Base-by-base conservation (phyloP, 1,284 basidiomycete genomes). In the Cutaneotrichosporon sp. region DNA sequence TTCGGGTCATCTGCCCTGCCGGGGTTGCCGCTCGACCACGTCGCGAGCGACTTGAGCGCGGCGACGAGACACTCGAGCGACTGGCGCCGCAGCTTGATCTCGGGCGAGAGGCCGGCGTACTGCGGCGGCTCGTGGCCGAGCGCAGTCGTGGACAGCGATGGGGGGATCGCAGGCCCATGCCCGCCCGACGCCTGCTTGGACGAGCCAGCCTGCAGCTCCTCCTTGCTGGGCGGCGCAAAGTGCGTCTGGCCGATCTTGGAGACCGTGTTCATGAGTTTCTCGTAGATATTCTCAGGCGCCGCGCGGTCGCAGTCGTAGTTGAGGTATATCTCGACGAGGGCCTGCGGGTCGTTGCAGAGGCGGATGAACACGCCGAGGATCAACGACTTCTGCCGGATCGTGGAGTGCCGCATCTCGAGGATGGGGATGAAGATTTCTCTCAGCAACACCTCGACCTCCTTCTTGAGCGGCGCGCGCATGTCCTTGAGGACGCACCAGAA, bases 361-460 rank as follows among this genome's bases (percentile, higher is more conserved):
- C 90, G 86, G 29, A 89, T 88, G 57, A 95, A 80, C 85, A 95
- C 92, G 46, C 86, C 87, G 54, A 97, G 84, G 59, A 97, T 89
- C 54, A 92, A 87, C 6, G 89, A 90, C 80, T 98, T 97, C 75
- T 97, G 97, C 73, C 92, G 92, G 57, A 97, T 82, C 0, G 95
- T 97, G 11, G 95, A 92, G 22, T 91, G 97, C 72, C 90, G 88
- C 95, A 99, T 98, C 81, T 99, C 97, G 55, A 99, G 83, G 56
- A 99, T 97, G 2, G 97, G 97, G 62, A 99, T 87, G 82, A 99
- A 99, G 71, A 99, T 99, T 76, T 99, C 97, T 75, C 97, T 97
- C 59, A 99, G 81, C 34, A 99, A 83, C 42, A 99, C 95, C 79
- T 98, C 97, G 66, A 99, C 98, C 81, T 99, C 97, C 90, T 98